These are phyloP conservation scores for Stemphylium lycopersici DNA, from an alignment of 2,329 filamentous ascomycete species.

Conservation along the genomic window DNA sequence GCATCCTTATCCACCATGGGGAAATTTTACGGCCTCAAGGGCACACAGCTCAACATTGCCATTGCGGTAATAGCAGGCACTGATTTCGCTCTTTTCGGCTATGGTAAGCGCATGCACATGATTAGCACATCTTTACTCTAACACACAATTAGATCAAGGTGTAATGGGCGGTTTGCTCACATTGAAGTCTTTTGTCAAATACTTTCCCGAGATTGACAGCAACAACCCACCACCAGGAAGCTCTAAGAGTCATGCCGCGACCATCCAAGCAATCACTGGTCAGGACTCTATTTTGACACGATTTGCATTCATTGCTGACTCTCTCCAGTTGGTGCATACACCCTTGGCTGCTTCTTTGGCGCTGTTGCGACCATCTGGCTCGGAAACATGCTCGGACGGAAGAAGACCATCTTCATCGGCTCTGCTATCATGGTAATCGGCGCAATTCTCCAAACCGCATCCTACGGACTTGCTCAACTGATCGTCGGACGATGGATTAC, in stretches of 20 bases:
- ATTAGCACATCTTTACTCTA: slow-evolving; percentile 1
- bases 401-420: slow-evolving; percentile 65
- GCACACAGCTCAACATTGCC: slow-evolving; percentile 68
- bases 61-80: slow-evolving; percentile 74
- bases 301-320: slow-evolving; percentile 20
- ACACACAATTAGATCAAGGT: slow-evolving; percentile 34
- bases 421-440: slow-evolving; percentile 64
- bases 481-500: slow-evolving; percentile 59
- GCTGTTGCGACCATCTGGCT: slow-evolving; percentile 54
- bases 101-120: slow-evolving; percentile 56
- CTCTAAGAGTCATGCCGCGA: slow-evolving; percentile 45
- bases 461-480: slow-evolving; percentile 54
- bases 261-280: slow-evolving; percentile 52
- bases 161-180: slow-evolving; percentile 73
- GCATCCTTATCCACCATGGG: slow-evolving; percentile 21
- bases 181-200: slow-evolving; percentile 63
- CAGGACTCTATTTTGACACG: slow-evolving; percentile 9
- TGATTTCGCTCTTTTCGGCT: slow-evolving; percentile 69
- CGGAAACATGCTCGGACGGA: slow-evolving; percentile 65
- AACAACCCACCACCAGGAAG: slow-evolving; percentile 42
- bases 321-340: slow-evolving; percentile 39
- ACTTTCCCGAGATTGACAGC: slow-evolving; percentile 52
- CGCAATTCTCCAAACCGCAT: slow-evolving; percentile 63
- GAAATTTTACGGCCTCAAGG: slow-evolving; percentile 69
- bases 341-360: slow-evolving; percentile 53